These are phyloP conservation scores for Teunomyces gatunensis DNA, from an alignment of 805 yeast genomes.

Conservation along the genomic window DNA sequence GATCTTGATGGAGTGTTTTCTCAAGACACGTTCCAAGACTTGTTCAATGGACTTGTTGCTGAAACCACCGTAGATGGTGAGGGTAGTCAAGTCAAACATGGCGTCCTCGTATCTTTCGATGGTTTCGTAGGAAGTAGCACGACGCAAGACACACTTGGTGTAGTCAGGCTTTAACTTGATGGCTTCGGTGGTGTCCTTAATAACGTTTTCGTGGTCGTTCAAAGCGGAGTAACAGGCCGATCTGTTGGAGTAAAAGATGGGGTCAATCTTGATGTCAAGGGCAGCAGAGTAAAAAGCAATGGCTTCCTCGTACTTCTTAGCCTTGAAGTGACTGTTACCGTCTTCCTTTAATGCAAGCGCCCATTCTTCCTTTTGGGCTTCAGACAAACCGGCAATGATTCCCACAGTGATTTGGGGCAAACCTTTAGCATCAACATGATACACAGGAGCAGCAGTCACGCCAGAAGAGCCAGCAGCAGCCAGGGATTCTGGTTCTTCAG, in stretches of 20 bases:
- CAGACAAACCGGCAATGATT: conserved; percentile 42
- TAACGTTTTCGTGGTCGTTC: conserved; percentile 75
- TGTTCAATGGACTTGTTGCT: conserved; percentile 74
- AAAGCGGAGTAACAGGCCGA: conserved; percentile 92
- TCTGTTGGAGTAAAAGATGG: conserved; percentile 90
- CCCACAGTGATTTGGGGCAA: conserved; percentile 56
- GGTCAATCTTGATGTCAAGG: conserved; percentile 69
- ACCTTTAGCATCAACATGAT: conserved; percentile 56
- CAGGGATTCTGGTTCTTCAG: conserved; percentile 27
- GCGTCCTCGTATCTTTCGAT: conserved; percentile 79
- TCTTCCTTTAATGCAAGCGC: conserved; percentile 81
- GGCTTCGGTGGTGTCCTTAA: conserved; percentile 85
- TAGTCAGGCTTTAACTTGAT: conserved; percentile 84
- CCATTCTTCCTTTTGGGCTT: conserved; percentile 56
- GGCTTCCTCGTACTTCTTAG: conserved; percentile 70
- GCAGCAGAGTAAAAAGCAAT: conserved; percentile 79
- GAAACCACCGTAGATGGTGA: conserved; percentile 82
- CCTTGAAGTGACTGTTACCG: conserved; percentile 79
- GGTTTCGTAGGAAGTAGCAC: conserved; percentile 89
- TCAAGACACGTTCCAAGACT: conserved; percentile 82
- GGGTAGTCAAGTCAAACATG: conserved; percentile 85
- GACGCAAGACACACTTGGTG: conserved; percentile 85
- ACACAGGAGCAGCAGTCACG: conserved; percentile 20
- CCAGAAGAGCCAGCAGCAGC: conserved; percentile 18
- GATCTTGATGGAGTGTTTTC: conserved; percentile 70